Evolutionary conservation across 176 grass and related monocot species (phyloP), one percentile per base, ranked within the genome.

Genomic region (Aegilops longissima): DNA sequence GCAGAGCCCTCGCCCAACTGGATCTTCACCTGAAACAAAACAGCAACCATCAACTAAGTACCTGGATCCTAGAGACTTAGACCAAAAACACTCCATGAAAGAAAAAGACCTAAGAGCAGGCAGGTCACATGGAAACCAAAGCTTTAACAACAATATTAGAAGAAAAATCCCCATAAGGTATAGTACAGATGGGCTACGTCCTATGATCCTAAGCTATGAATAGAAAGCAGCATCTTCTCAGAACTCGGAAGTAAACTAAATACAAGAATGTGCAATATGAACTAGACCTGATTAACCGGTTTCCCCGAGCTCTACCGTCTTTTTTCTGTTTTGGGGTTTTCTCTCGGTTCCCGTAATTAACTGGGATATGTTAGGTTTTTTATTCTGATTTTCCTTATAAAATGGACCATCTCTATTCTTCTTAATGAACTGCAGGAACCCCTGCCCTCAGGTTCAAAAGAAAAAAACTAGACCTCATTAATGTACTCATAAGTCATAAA

Each of bases 1-100:
- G 95, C 95, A 59, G 95, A 94, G 56, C 95, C 95, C 86, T 97
- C 92, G 1, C 95, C 95, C 89, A 97, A 45, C 47, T 97, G 95
- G 84, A 97, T 97, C 73, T 84, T 97, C 51, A 97, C 95, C 95
- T 97, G 85, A 38, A 89, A 86, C 13, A 76, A 64, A 83, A 79
- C 17, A 51, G 16, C 5, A 81, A 84, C 10, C 17, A 73, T 14
- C 24, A 45, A 44, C 5, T 76, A 23, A 70, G 13, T 9, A 61
- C 13, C 16, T 76, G 45, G 73, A 86, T 83, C 18, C 54, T 5
- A 51, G 73, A 9, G 25, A 30, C 71, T n/a, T 27, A 51, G 81
- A 87, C 35, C 13, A 33, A 33, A 29, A 76, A 0, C 6, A 78
- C 31, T 23, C 23, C 27, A 5, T 6, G 8, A 23, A 89, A 85